These are phyloP conservation scores for Arxiozyma slooffiae DNA, from an alignment of 1,139 yeast genomes.

Conservation along the genomic window DNA sequence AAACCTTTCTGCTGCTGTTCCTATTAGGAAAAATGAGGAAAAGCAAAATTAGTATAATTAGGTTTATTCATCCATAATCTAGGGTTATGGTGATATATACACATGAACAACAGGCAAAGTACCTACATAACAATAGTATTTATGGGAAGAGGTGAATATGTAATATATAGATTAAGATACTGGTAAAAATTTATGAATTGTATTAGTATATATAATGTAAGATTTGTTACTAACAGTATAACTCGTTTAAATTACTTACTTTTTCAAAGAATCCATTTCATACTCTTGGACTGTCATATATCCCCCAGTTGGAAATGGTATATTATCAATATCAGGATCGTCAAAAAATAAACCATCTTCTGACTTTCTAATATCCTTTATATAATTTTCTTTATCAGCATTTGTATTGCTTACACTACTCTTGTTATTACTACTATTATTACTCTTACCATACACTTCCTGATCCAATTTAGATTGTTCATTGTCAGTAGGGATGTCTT, in stretches of 20 bases:
- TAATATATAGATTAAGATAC: neutral
- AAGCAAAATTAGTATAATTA: too few relatives aligned
- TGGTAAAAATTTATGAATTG: too few relatives aligned
- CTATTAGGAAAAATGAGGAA: too few relatives aligned
- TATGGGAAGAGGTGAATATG: neutral
- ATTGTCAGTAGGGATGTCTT: neutral
- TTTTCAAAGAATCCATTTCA: slow-evolving; percentile 7
- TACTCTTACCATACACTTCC: neutral
- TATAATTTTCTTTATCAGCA: neutral
- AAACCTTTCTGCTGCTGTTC: too few relatives aligned
- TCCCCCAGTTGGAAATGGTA: slow-evolving; percentile 10
- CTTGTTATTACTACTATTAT: neutral
- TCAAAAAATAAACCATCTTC: neutral
- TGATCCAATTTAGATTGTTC: neutral
- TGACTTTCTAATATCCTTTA: neutral
- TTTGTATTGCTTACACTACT: neutral
- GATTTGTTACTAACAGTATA: neutral
- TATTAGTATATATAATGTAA: neutral
- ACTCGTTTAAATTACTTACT: neutral
- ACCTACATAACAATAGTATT: too few relatives aligned
- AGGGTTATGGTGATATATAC: too few relatives aligned
- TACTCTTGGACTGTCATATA: slow-evolving; percentile 16
- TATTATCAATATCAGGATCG: slow-evolving; percentile 1
- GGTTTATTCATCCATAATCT: too few relatives aligned
- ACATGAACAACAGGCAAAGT: too few relatives aligned